Conservation (phyloP, 2,329 filamentous ascomycete species). For the Diaporthe sp. region DNA sequence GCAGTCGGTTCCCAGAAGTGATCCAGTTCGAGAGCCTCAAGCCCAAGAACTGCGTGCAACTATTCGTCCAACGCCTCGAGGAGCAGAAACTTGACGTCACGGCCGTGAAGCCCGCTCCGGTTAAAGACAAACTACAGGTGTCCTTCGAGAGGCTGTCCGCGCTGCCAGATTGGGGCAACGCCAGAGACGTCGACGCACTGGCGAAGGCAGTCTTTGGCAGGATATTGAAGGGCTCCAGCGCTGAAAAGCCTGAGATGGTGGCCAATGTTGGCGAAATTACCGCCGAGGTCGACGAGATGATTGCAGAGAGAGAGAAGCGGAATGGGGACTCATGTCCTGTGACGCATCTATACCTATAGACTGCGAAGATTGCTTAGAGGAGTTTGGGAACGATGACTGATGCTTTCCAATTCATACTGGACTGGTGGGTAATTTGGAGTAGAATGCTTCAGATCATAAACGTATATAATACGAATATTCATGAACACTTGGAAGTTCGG, state of each 20-base stretch:
- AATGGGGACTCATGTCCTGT: conserved; percentile 17
- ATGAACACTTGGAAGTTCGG: too few relatives aligned
- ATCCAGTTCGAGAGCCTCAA: conserved; percentile 67
- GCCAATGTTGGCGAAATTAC: background rate
- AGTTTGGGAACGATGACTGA: background rate
- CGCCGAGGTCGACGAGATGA: conserved; percentile 29
- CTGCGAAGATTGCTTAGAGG: background rate
- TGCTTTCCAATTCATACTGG: too few relatives aligned
- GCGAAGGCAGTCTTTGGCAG: conserved; percentile 28
- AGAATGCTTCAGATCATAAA: background rate
- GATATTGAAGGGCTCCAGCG: conserved; percentile 29
- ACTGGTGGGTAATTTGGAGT: background rate
- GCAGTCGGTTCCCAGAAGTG: conserved; percentile 74
- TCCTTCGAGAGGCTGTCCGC: conserved; percentile 43
- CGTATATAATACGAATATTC: background rate
- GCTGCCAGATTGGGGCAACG: conserved; percentile 31
- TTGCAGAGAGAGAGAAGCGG: conserved; percentile 31
- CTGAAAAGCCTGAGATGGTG: conserved; percentile 22
- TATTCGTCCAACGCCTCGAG: conserved; percentile 55
- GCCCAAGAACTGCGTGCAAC: conserved; percentile 57
- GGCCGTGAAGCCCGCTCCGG: conserved; percentile 34
- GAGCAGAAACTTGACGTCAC: conserved; percentile 44
- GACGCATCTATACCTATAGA: conserved; percentile 23
- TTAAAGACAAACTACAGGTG: conserved; percentile 46
- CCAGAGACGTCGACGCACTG: conserved; percentile 18